Evolutionary conservation across 2,329 filamentous ascomycete genomes (phyloP).

Genomic region (Pseudovirgaria hyperparasitica): DNA sequence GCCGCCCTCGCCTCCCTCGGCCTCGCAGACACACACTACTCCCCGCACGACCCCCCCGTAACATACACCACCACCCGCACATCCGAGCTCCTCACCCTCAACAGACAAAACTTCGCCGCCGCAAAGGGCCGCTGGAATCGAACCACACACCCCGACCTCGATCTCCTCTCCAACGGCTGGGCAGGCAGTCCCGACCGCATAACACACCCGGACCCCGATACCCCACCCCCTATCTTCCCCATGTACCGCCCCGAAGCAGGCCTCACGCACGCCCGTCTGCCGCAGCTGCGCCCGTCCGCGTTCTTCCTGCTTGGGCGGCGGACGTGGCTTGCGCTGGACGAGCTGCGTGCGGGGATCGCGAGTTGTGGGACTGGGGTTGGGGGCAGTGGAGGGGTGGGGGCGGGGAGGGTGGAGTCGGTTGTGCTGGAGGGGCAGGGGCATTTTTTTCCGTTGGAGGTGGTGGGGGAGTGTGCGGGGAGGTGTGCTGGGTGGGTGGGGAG

Average conservation of each 20-base stretch:
- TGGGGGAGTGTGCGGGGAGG: slow-evolving; percentile 50
- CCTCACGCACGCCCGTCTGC: slow-evolving; percentile 44
- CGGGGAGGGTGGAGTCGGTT: slow-evolving; percentile 55
- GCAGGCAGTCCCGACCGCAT: too few species aligned
- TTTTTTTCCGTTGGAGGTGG: slow-evolving; percentile 71
- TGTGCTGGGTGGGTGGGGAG: slow-evolving; percentile 25
- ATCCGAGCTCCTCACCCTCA: slow-evolving; percentile 72
- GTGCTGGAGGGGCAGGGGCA: slow-evolving; percentile 58
- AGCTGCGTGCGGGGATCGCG: slow-evolving; percentile 40
- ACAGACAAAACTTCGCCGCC: slow-evolving; percentile 46
- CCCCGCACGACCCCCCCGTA: slow-evolving; percentile 12
- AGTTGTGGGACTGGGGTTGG: slow-evolving; percentile 53
- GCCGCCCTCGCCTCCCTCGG: slow-evolving; percentile 8
- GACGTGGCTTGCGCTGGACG: slow-evolving; percentile 43
- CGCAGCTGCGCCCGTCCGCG: slow-evolving; percentile 48
- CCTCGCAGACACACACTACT: slow-evolving; percentile 11
- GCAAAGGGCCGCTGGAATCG: slow-evolving; percentile 24
- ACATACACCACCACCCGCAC: slow-evolving; percentile 74
- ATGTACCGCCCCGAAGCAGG: slow-evolving; percentile 57
- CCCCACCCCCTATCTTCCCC: slow-evolving; percentile 29
- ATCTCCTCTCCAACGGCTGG: too few species aligned
- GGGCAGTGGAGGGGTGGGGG: slow-evolving; percentile 51
- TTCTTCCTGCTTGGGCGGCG: slow-evolving; percentile 56
- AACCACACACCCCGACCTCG: slow-evolving; percentile 31
- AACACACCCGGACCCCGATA: too few species aligned